Evolutionary conservation across 805 yeast species (phyloP).

Genomic region (Ogataea methanolica): DNA sequence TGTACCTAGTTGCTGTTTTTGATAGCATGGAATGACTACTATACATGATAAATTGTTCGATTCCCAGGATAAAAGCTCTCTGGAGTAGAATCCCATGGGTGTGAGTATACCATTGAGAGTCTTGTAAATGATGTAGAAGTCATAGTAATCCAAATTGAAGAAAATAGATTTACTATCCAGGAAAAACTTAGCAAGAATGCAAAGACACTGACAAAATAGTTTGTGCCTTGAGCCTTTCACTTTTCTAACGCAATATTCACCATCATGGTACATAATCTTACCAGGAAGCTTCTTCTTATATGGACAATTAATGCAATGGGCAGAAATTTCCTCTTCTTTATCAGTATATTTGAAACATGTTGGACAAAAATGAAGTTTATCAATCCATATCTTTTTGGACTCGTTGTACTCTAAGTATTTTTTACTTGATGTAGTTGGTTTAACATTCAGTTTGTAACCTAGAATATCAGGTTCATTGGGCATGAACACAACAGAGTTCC

Average conservation of each 20-base stretch:
- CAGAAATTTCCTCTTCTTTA: constrained; percentile 35
- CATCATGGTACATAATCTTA: constrained; percentile 60
- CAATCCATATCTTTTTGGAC: constrained; percentile 45
- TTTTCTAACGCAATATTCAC: constrained; percentile 50
- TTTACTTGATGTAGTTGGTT: constrained; percentile 15
- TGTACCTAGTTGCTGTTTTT: constrained; percentile 71
- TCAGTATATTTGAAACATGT: constrained; percentile 80
- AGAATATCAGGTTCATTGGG: constrained; percentile 39
- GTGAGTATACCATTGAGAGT: constrained; percentile 31
- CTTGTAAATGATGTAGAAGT: constrained; percentile 71
- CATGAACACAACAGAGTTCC: constrained; percentile 70
- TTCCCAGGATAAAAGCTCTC: constrained; percentile 76
- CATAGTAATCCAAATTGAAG: constrained; percentile 73
- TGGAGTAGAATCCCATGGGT: constrained; percentile 92
- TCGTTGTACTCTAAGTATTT: constrained; percentile 12
- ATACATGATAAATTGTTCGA: constrained; percentile 88
- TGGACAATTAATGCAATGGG: constrained; percentile 47
- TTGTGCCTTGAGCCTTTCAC: constrained; percentile 62
- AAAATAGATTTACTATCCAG: constrained; percentile 86
- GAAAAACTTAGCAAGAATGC: constrained; percentile 82
- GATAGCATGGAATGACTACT: constrained; percentile 88
- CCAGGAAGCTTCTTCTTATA: constrained; percentile 51
- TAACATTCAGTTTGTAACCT: constrained; percentile 36
- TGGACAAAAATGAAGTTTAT: constrained; percentile 67
- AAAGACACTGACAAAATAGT: constrained; percentile 75